phyloP scores from a whole-genome alignment of 441 rosid genomes.

The Daphne laureola region DNA sequence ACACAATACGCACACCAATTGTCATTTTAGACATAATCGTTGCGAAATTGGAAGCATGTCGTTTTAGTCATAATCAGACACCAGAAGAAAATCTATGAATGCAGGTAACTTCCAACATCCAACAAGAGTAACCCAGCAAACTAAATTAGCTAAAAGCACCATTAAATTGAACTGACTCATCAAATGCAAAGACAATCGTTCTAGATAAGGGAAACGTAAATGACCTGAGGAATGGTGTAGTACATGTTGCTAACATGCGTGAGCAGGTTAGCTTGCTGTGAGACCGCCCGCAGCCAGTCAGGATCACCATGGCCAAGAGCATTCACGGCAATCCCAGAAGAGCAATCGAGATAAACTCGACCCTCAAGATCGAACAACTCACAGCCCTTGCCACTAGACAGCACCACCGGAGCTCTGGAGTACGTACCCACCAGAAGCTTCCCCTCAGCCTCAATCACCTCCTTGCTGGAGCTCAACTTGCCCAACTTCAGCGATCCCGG shows the following conservation, averaged over 20 bases:
- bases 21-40: neutral
- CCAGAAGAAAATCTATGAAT: neutral
- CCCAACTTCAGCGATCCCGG: constrained; percentile 3
- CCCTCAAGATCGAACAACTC: constrained; percentile 69
- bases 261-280: constrained; percentile 38
- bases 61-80: too few species aligned
- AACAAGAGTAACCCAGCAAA: neutral
- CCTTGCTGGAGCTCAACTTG: constrained; percentile 21
- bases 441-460: constrained; percentile 39
- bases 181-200: neutral
- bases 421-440: constrained; percentile 64
- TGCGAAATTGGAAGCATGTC: neutral
- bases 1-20: constrained; percentile 8
- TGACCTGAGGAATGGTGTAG: constrained; percentile 49
- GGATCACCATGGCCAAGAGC: constrained; percentile 64
- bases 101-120: too few species aligned
- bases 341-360: constrained; percentile 64
- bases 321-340: constrained; percentile 76
- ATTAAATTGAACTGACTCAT: neutral
- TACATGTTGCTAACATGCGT: constrained; percentile 50
- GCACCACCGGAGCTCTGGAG: constrained; percentile 65
- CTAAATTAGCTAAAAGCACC: neutral
- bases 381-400: constrained; percentile 64
- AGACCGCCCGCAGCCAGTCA: constrained; percentile 46
- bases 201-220: neutral